Base-by-base conservation (phyloP, 1,284 basidiomycete genomes). In the Pterulicium gracile region DNA sequence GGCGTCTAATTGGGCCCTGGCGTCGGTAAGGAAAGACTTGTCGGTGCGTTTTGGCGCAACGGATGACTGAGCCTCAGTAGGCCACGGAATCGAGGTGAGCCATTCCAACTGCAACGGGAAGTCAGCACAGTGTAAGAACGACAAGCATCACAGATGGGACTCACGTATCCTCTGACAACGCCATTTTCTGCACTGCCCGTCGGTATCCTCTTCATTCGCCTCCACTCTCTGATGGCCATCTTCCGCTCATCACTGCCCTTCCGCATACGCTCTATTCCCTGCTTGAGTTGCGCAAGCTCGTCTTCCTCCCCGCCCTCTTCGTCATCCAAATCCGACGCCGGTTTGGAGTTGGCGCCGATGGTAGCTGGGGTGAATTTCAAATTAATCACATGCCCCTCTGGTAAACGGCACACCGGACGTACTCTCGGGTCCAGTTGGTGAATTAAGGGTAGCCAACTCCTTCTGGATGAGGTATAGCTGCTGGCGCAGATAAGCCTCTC, bases 381-480 rank as follows among this genome's bases (percentile, higher is more conserved):
- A 39, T 15, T 7, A 13, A 17, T 39, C 19, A 39, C n/a, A 4
- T 32, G 27, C n/a, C n/a, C n/a, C 7, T 32, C 27, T 48, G 48
- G 19, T 50, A 49, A 21, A 13, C n/a, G n/a, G 18, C 32, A 23
- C 20, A 20, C 15, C 50, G 52, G 18, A 49, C 10, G 47, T 49
- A 27, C 55, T 51, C 42, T 56, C 57, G 23, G 60, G 55, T 10
- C 71, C 61, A 40, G 65, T 59, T 50, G 51, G 44, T n/a, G 56
- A 60, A 14, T 71, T 59, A n/a, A 88, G 68, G 14, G 67, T 69
- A 32, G 82, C 79, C 10, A 94, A 73, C 62, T 95, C 91, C 45
- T 88, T 81, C 56, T 92, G 87, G 54, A 94, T 93, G 7, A 87
- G 89, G 22, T 87, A 82, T 42, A 92, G 77, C 58, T 94, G 91